Evolutionary conservation across 495 filamentous ascomycete species (phyloP), one percentile per base, ranked within the genome.

Genomic region (Penicillium canescens): DNA sequence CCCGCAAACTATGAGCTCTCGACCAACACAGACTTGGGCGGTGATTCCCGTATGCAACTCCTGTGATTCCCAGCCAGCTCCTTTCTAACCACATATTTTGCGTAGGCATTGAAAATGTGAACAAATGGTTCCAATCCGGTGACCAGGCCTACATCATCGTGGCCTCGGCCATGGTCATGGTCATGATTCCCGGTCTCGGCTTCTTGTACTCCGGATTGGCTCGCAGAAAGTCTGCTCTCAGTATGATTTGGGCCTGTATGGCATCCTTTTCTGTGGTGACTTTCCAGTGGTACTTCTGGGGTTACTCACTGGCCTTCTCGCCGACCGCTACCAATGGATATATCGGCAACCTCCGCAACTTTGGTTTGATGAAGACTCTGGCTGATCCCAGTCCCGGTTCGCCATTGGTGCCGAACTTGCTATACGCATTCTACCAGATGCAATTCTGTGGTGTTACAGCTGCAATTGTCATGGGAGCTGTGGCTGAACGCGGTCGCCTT

Each of bases 381-480:
- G 85, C 75, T 34, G 75, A 76, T 54, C 85, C 85, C 5, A 85
- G 82, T 62, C 84, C 84, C 12, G 85, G 82, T 14, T 83, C 79
- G 31, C 80, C 84, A 1, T 63, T 87, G 43, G 80, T 88, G 56
- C 85, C 85, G 0, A 78, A 82, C 39, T 60, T 88, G 35, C 76
- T 88, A 6, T 88, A 82, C 60, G 72, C 80, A 38, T 87, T 88
- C 64, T 88, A 89, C 56, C 81, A 90, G 91, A 88, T 97, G 88
- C 89, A 94, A 88, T 98, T 98, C 81, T 92, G 89, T 66, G 90
- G 83, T 58, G 88, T 91, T 37, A 98, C 95, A 14, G 92, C 87
- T 40, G 94, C 92, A 41, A 96, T 98, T 66, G 83, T 94, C 28
- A 87, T 96, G 73, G 94, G 94, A 38, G 89, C 90, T 35, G 87